These are phyloP conservation scores for Pyrenophora seminiperda DNA, from an alignment of 2,329 filamentous ascomycete genomes.

Conservation along the genomic window DNA sequence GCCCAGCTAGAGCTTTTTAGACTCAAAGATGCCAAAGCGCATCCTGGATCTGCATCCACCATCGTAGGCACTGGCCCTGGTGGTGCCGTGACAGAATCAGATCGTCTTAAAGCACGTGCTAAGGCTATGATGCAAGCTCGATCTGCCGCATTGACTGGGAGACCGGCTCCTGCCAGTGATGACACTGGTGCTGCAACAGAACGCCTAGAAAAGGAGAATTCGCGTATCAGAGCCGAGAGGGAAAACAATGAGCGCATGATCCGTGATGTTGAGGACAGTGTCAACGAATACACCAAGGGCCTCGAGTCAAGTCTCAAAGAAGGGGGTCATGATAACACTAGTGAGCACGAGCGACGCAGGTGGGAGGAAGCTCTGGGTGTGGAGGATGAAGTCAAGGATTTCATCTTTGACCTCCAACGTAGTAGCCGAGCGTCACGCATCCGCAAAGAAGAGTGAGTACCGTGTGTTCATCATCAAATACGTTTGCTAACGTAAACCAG, in stretches of 20 bases:
- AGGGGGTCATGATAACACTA: conserved; percentile 72
- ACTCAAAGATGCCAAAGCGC: conserved; percentile 87
- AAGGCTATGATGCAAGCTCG: conserved; percentile 99
- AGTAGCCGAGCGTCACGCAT: conserved; percentile 78
- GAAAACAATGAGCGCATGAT: conserved; percentile 98
- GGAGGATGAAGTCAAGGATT: conserved; percentile 95
- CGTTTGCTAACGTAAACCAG: conserved; percentile 21
- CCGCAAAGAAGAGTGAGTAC: conserved; percentile 63
- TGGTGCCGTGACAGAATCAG: conserved; percentile 86
- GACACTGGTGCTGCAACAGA: conserved; percentile 81
- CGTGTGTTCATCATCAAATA: not conserved
- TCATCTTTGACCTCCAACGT: conserved; percentile 94
- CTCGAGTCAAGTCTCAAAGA: conserved; percentile 90
- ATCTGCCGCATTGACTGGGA: conserved; percentile 87
- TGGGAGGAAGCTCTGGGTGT: conserved; percentile 98
- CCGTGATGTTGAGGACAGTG: conserved; percentile 92
- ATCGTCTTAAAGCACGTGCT: conserved; percentile 90
- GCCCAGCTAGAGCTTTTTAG: conserved; percentile 91
- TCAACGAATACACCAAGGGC: conserved; percentile 81
- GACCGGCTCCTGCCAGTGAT: conserved; percentile 70
- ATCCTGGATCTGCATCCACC: conserved; percentile 77
- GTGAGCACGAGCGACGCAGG: conserved; percentile 86
- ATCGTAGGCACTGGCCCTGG: conserved; percentile 94
- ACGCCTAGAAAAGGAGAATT: conserved; percentile 85
- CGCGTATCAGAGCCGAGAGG: conserved; percentile 79